Base-by-base conservation (phyloP, 2,329 filamentous ascomycete species). In the Diplodia intermedia region DNA sequence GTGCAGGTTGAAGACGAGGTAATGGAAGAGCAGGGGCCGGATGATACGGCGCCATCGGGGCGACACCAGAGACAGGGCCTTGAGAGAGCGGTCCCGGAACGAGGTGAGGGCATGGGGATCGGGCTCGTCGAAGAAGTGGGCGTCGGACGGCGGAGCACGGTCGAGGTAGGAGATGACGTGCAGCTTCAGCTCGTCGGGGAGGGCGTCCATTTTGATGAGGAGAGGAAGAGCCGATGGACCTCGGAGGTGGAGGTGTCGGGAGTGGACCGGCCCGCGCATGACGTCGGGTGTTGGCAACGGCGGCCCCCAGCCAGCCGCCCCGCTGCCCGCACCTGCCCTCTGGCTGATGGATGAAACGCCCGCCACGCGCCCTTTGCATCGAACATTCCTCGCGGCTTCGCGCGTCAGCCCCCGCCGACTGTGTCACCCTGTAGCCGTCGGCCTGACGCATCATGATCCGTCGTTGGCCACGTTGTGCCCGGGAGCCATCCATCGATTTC, bases 141-240 rank as follows among this genome's bases (percentile, higher is more conserved):
- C 67, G 50, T 76, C 68, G 3, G 78, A 79, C 1, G 78, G 77
- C 15, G 78, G 71, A 9, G 73, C 67, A 4, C 53, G 40, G n/a
- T 76, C 74, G 14, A 79, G 73, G 31, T 78, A 71, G 1, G 70
- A 71, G 3, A 75, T 72, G 40, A 80, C 77, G 18, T 78, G 74
- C n/a, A 77, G 71, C 0, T 77, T 68, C 2, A 80, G 70, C 69
- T 80, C 78, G 65, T 77, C 77, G 29, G 78, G 77, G 3, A 80
- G 73, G 1, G 70, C 67, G 47, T 76, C 69, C 71, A 79, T 75
- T 43, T 69, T 50, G 56, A 57, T 40, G 43, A 15, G 23, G 49
- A 43, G 61, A 26, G 4, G 15, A 60, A 6, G 4, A n/a, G 23
- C 31, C 15, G 47, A 18, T 66, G 63, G 23, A 47, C 36, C 33